Conservation (phyloP, 139 green algal species). For the Chlorella vulgaris region DNA sequence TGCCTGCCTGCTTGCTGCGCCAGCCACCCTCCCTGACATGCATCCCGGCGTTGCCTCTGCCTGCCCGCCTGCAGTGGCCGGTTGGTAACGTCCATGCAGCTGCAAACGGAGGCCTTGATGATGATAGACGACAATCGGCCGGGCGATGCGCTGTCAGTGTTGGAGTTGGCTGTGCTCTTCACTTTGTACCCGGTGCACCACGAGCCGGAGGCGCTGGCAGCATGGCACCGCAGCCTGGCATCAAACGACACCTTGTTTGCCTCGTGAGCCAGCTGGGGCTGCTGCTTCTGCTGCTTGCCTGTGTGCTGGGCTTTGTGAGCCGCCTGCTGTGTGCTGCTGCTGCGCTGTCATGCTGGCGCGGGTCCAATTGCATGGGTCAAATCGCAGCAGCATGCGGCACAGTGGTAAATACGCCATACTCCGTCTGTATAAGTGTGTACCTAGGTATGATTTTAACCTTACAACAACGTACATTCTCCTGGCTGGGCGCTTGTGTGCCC, state of each 20-base stretch:
- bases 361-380: too few species aligned
- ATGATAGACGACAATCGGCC: slow-evolving; percentile 16
- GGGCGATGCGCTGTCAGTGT: background rate
- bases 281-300: background rate
- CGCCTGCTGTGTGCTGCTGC: too few species aligned
- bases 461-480: too few species aligned
- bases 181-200: slow-evolving; percentile 28
- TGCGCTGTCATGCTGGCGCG: too few species aligned
- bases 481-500: too few species aligned
- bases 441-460: too few species aligned
- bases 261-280: background rate
- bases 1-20: too few species aligned
- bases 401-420: too few species aligned
- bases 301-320: background rate
- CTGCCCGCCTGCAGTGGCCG: slow-evolving; percentile 15
- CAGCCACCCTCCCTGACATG: too few species aligned
- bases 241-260: slow-evolving; percentile 21
- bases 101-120: slow-evolving; percentile 9
- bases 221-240: slow-evolving; percentile 30
- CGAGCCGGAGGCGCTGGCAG: background rate
- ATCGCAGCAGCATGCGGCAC: too few species aligned
- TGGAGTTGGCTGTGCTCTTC: slow-evolving; percentile 31
- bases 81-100: slow-evolving; percentile 26
- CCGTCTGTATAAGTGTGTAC: too few species aligned
- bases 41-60: too few species aligned